A percentile compares a stretch with the other conserved stretches of the same genome.
phyloP scores from a whole-genome alignment of 169 alveolate genomes.

The Eimeria sp. region DNA sequence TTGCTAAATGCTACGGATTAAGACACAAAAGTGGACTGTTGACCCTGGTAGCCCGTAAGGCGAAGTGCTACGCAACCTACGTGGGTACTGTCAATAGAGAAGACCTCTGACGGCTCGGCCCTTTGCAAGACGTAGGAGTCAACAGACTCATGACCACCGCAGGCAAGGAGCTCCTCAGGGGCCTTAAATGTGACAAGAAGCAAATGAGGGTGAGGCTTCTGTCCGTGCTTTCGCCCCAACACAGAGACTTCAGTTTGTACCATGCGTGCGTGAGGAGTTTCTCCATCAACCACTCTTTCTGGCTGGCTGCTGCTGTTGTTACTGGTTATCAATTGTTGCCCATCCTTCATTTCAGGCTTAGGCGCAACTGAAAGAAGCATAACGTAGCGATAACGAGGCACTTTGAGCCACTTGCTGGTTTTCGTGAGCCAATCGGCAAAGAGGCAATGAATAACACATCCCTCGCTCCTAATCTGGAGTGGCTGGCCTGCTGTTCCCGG shows the following conservation, averaged over 20 bases:
- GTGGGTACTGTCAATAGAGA: constrained; percentile 59
- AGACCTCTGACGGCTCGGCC: constrained; percentile 72
- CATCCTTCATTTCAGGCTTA: not conserved
- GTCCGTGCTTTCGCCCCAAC: not conserved
- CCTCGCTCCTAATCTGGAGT: constrained; percentile 49
- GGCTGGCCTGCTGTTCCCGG: not conserved
- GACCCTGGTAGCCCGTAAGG: not conserved
- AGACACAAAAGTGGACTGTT: not conserved
- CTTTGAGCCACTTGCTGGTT: constrained; percentile 75
- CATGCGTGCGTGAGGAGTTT: not conserved
- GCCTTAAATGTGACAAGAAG: constrained; percentile 64
- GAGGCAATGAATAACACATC: constrained; percentile 69
- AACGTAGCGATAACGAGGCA: constrained; percentile 53
- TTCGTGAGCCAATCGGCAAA: constrained; percentile 68
- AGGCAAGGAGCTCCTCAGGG: not conserved
- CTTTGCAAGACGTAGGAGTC: not conserved
- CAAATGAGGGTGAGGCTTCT: constrained; percentile 14
- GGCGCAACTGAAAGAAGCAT: constrained; percentile 46
- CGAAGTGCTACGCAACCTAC: not conserved
- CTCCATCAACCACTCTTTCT: not conserved
- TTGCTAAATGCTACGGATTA: not conserved
- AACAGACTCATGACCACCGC: not conserved
- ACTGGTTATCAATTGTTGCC: not conserved
- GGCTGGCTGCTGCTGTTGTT: not conserved
- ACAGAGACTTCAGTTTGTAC: not conserved